Evolutionary conservation across 2,329 filamentous ascomycete genomes (phyloP).

Genomic region (Laburnicola sp.): DNA sequence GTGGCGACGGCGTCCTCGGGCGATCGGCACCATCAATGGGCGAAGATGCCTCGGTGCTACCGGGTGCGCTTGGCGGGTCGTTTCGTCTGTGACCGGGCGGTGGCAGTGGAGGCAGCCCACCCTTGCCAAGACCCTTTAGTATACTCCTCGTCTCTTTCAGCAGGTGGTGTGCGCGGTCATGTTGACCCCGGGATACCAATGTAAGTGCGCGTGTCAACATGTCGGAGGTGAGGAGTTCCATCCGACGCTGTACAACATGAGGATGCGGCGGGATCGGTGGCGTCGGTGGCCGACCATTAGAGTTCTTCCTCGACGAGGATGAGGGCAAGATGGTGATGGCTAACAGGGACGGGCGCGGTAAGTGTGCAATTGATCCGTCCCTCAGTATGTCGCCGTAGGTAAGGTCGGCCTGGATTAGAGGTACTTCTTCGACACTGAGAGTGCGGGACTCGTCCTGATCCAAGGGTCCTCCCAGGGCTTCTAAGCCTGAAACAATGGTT

Average conservation of each 20-base stretch:
- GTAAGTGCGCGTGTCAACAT: conserved; percentile 94
- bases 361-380: conserved; percentile 81
- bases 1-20: conserved; percentile 43
- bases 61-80: conserved; percentile 47
- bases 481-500: conserved; percentile 90
- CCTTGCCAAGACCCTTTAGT: conserved; percentile 92
- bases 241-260: conserved; percentile 90
- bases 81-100: conserved; percentile 54
- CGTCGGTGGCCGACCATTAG: conserved; percentile 53
- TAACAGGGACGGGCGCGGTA: conserved; percentile 84
- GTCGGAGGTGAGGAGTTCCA: conserved; percentile 96
- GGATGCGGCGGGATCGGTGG: conserved; percentile 92
- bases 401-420: conserved; percentile 91
- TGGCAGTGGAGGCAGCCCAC: conserved; percentile 86
- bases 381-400: conserved; percentile 91
- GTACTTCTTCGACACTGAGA: conserved; percentile 89
- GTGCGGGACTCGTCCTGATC: conserved; percentile 84
- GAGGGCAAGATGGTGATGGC: conserved; percentile 94
- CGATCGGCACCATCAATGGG: conserved; percentile 44
- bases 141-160: conserved; percentile 93
- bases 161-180: conserved; percentile 90
- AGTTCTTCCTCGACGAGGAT: conserved; percentile 62
- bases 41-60: conserved; percentile 43
- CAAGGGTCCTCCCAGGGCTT: conserved; percentile 84
- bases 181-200: conserved; percentile 85